Conservation (phyloP, 2,329 filamentous ascomycete genomes). For the Diaporthe velutina region DNA sequence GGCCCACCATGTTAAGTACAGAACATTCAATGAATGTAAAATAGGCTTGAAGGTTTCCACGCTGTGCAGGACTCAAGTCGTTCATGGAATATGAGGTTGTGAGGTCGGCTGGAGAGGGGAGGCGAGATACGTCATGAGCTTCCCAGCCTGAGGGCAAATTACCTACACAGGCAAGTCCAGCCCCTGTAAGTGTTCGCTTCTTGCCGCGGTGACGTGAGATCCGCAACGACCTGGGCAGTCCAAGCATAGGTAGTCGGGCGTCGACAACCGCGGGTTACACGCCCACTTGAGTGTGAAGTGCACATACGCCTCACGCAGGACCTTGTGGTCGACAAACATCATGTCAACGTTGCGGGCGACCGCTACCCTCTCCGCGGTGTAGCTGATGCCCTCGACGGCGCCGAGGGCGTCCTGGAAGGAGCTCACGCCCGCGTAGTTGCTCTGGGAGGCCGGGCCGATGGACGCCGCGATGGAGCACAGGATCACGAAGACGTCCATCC, state of each 20-base stretch:
- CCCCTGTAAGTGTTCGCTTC: too few species aligned
- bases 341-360: neutral
- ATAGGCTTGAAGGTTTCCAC: too few species aligned
- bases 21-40: too few species aligned
- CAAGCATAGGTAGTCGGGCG: neutral
- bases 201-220: neutral
- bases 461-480: neutral
- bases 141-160: too few species aligned
- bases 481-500: neutral
- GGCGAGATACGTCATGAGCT: too few species aligned
- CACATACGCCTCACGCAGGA: neutral
- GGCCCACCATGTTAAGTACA: too few species aligned
- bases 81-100: too few species aligned
- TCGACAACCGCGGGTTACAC: neutral
- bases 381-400: neutral
- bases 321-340: slow-evolving; percentile 10
- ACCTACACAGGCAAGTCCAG: too few species aligned
- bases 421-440: neutral
- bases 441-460: neutral
- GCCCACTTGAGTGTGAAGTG: neutral
- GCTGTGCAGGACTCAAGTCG: too few species aligned
- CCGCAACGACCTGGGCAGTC: neutral
- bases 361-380: neutral
- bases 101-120: too few species aligned
- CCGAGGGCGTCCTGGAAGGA: neutral